Evolutionary conservation across 2,329 filamentous ascomycete genomes (phyloP), one percentile per base, ranked within the genome.

Genomic region (Colletotrichum sojae): DNA sequence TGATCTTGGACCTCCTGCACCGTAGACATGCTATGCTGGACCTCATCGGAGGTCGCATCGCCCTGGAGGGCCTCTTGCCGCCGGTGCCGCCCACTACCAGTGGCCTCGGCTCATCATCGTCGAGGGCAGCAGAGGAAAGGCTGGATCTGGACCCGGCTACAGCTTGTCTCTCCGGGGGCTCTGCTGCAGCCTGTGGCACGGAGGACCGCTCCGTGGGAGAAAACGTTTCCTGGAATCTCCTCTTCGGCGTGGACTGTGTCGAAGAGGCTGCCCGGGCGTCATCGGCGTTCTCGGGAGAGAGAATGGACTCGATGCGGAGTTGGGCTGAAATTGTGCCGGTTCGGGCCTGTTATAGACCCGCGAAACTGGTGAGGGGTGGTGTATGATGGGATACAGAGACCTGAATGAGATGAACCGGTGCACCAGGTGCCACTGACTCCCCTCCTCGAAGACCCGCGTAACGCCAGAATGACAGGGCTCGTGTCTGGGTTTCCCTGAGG

Each of bases 1-100:
- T 95, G 77, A 95, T 93, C 81, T 96, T 97, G 77, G 92, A 94
- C 75, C 89, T 89, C 67, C 93, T 88, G 77, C 93, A 95, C 71
- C 89, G 86, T 70, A 89, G 84, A 80, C 93, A 96, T 55, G 93
- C 93, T 76, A 95, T 94, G 76, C 91, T 93, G 54, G 92, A 94
- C 73, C 93, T 88, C 88, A 94, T 92, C 40, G 85, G 84, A 13
- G 82, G 79, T 65, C 83, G 82, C 74, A 78, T 79, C n/a, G 84
- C 84, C 75, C 81, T 81, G 53, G 77, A 73, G 55, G 80, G 78
- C 70, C 82, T 84, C 74, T 81, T 82, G 39, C 39, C 40, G 54
- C 46, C 39, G 10, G 43, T 27, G 58, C 31, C 36, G 27, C 65
- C 65, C 6, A 65, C 43, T 27, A 62, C 22, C 36, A 43, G 16